Base-by-base conservation (phyloP, 768 basidiomycete genomes). In the Auricularia auricula-judae region DNA sequence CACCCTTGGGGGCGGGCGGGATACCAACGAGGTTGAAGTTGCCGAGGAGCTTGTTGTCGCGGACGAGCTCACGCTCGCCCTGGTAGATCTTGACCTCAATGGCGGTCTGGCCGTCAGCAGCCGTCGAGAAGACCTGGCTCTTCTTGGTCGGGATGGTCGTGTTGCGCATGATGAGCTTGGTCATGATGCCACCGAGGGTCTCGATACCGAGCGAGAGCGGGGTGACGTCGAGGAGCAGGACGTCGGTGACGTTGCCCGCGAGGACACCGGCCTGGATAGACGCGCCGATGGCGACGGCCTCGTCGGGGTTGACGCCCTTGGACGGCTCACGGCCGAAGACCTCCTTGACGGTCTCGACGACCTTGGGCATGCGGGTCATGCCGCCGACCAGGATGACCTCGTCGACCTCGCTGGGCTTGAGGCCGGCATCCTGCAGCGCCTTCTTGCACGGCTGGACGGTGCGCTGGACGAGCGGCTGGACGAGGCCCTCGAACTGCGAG, bases 11-110 rank as follows among this genome's bases (percentile, higher is more conserved):
- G 43, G 87, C 87, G 54, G 89, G 90, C 61, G 97, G 96, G 65
- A 99, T 94, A 62, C 96, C 97, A 66, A 95, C 93, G 66, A 99
- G 90, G 79, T 98, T 97, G 88, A 99, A 99, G 82, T 98, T 96
- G 67, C 97, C 97, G 65, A 99, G 88, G 5, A 98, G 79, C 79
- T 98, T 99, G 87, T 98, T 98, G 80, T 98, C 97, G 64, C 91
- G 83, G 65, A 98, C 95, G 69, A 98, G 86, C 74, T 98, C 97
- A 80, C 97, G 95, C 81, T 99, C 97, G 72, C 97, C 97, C 79
- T 99, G 97, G 83, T 86, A 99, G 70, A 99, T 94, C 86, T 98
- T 98, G 76, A 99, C 96, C 76, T 98, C 95, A 68, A 99, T 98
- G 43, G 96, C 95, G n/a, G 91, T 96, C 78, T 99, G 97, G 62